phyloP scores from a whole-genome alignment of 1,284 basidiomycete genomes.

The Cerioporus squamosus region DNA sequence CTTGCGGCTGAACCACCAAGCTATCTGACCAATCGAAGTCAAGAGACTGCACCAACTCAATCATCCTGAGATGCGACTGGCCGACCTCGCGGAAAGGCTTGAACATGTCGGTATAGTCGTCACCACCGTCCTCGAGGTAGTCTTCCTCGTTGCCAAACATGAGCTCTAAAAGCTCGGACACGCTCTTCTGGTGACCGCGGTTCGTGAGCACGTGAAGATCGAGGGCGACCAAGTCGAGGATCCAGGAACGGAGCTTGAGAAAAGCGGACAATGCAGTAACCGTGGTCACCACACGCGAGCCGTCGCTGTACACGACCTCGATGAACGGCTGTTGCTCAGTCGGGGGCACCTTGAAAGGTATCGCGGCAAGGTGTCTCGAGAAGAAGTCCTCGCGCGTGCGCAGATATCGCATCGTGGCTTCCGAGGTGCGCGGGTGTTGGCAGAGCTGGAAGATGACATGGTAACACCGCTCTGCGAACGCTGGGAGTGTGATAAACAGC shows the following conservation, averaged over 20 bases:
- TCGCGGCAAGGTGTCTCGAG: constrained; percentile 76
- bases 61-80: constrained; percentile 82
- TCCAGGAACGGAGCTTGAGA: constrained; percentile 82
- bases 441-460: constrained; percentile 87
- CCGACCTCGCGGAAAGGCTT: constrained; percentile 72
- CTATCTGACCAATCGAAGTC: constrained; percentile 90
- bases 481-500: constrained; percentile 73
- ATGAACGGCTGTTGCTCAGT: constrained; percentile 59
- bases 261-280: constrained; percentile 78
- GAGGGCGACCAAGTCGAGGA: constrained; percentile 87
- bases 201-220: constrained; percentile 89
- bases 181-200: constrained; percentile 73
- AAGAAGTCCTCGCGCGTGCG: constrained; percentile 92
- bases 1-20: constrained; percentile 57
- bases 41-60: constrained; percentile 86
- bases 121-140: constrained; percentile 44
- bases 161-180: constrained; percentile 73
- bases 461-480: constrained; percentile 87
- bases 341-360: constrained; percentile 67
- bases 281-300: constrained; percentile 75
- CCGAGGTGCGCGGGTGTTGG: constrained; percentile 83
- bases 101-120: constrained; percentile 52
- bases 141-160: constrained; percentile 70
- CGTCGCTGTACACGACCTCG: constrained; percentile 74
- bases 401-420: constrained; percentile 86